A percentile compares a stretch with the other conserved stretches of the same genome.
Conservation (phyloP, 2,329 filamentous ascomycete genomes). For the Myotisia sp. region DNA sequence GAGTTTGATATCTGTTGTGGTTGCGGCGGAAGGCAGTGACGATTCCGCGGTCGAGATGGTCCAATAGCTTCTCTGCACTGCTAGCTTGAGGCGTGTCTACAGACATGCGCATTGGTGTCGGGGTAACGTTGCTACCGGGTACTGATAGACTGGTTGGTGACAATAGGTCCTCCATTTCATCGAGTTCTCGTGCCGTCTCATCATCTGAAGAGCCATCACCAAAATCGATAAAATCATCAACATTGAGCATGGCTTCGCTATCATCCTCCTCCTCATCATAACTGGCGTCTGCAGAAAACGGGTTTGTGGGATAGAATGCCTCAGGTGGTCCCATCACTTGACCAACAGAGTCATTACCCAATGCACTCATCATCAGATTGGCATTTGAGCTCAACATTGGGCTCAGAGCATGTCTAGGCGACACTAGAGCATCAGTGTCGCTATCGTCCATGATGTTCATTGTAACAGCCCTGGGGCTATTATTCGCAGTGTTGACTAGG, state of each 20-base stretch:
- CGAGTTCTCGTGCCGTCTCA: conserved; percentile 26
- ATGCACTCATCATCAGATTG: conserved; percentile 65
- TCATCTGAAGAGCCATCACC: conserved; percentile 45
- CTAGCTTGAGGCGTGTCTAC: conserved; percentile 14
- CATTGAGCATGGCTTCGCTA: conserved; percentile 46
- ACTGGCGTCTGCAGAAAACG: conserved; percentile 39
- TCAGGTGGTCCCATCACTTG: conserved; percentile 60
- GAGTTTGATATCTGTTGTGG: conserved; percentile 36
- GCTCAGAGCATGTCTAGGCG: conserved; percentile 25
- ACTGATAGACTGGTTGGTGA: conserved; percentile 37
- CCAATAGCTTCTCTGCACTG: conserved; percentile 40
- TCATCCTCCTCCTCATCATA: conserved; percentile 50
- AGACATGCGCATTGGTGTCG: conserved; percentile 23
- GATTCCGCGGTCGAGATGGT: conserved; percentile 54
- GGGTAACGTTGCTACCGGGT: conserved; percentile 17
- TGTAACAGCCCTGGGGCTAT: conserved; percentile 28
- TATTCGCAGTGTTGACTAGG: conserved; percentile 28
- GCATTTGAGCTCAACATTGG: conserved; percentile 54
- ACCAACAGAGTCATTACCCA: conserved; percentile 40
- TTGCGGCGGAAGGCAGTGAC: conserved; percentile 64
- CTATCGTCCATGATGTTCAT: conserved; percentile 31
- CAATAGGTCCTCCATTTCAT: conserved; percentile 36
- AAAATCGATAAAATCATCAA: conserved; percentile 62
- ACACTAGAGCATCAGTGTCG: conserved; percentile 30
- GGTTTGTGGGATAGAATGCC: conserved; percentile 57